Base-by-base conservation (phyloP, 208 protist species). In the Trypanosoma melophagium region DNA sequence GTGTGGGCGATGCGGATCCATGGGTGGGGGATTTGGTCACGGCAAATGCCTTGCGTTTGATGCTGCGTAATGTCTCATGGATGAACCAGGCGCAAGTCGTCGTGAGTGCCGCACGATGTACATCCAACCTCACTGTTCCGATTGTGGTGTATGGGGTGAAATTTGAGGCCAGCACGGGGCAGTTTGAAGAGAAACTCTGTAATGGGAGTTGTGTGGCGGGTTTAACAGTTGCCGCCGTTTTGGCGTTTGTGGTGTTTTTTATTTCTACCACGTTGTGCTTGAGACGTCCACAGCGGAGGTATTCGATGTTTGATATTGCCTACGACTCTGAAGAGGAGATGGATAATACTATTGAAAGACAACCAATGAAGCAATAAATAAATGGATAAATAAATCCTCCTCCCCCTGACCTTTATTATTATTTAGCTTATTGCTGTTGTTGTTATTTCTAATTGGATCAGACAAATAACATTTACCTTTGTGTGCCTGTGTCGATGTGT, bases 1-100 rank as follows among this genome's bases (percentile, higher is more conserved):
- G 69, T 2, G 54, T 74, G 13, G 47, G 69, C n/a, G 69, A 74
- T 44, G 50, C 69, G 7, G 69, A 74, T 44, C 44, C 62, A 49
- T 74, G 69, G 69, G 69, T 74, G 7, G 69, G 69, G 5, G 69
- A 74, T 38, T 10, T 63, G 10, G 55, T 74, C 13, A 74, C 59
- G 25, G 69, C 60, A 31, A 74, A 74, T 40, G 69, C 69, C 28
- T 45, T 74, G 8, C 61, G 38, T 51, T 45, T 74, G 7, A 74
- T 74, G 69, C 31, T 74, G n/a, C 69, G 69, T 7, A 52, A 52
- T 38, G n/a, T 47, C 10, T 42, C 61, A 5, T 74, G 69, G 69
- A 57, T 74, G 51, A 17, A 42, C 0, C 1, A 1, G n/a, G 61
- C 69, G 2, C 69, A 74, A 42, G 28, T 28, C 0, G 44, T 64